Percentiles rank a stretch among this genome's conserved stretches.
Conservation (phyloP, 345 rosid species). For the Hypericum androsaemum region DNA sequence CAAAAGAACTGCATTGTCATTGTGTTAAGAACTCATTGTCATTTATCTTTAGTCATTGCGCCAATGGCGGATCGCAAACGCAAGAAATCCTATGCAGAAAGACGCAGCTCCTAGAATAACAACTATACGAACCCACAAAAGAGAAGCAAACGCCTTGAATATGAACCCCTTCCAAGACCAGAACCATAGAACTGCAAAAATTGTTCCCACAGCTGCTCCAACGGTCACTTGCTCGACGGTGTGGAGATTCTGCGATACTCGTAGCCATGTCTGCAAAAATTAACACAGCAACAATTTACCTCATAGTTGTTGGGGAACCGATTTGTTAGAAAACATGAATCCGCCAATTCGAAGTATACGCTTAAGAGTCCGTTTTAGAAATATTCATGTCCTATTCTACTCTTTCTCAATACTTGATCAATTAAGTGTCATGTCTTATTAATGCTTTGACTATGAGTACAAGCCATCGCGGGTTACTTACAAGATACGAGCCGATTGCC, state of each 20-base stretch:
- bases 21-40: neutral
- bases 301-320: no score
- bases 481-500: conserved; percentile 50
- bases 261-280: conserved; percentile 54
- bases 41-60: conserved; percentile 10
- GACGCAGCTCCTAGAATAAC: conserved; percentile 36
- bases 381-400: no score
- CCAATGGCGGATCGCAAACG: conserved; percentile 44
- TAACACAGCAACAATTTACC: no score
- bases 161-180: conserved; percentile 42
- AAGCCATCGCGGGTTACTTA: conserved; percentile 22
- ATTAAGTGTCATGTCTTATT: no score
- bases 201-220: conserved; percentile 51
- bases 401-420: no score
- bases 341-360: no score
- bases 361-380: no score
- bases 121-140: conserved; percentile 31
- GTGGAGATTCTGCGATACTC: conserved; percentile 68
- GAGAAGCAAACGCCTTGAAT: conserved; percentile 40
- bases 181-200: conserved; percentile 53
- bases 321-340: no score
- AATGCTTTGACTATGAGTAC: neutral
- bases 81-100: conserved; percentile 41
- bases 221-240: conserved; percentile 63
- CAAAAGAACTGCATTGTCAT: no score